A percentile compares a stretch with the other conserved stretches of the same genome.
These are phyloP conservation scores for Aspergillus indologenus DNA, from an alignment of 495 filamentous ascomycete genomes.

Conservation along the genomic window DNA sequence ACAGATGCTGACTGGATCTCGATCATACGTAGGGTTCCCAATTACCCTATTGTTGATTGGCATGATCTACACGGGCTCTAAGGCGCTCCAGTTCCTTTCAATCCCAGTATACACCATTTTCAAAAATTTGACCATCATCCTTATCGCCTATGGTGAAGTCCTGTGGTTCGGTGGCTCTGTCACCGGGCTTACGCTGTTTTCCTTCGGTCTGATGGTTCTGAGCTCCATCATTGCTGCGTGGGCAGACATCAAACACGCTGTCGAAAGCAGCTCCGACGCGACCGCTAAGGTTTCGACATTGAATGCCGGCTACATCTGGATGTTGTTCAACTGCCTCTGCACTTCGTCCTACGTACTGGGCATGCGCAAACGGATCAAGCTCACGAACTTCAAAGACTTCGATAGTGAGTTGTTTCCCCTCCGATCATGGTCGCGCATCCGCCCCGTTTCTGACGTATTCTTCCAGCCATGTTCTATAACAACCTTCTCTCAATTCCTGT, in stretches of 20 bases:
- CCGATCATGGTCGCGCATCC: background rate
- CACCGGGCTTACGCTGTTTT: constrained; percentile 81
- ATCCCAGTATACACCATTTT: constrained; percentile 99
- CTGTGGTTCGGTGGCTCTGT: constrained; percentile 98
- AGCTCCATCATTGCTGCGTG: constrained; percentile 94
- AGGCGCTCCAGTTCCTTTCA: constrained; percentile 93
- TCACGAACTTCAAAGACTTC: constrained; percentile 99
- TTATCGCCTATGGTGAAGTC: constrained; percentile 98
- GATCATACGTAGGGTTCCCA: constrained; percentile 73
- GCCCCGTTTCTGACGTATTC: constrained; percentile 29
- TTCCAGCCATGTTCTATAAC: constrained; percentile 98
- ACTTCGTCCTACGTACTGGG: constrained; percentile 84
- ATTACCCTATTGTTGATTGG: constrained; percentile 95
- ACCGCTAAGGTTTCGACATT: constrained; percentile 78
- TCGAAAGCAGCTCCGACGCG: constrained; percentile 59
- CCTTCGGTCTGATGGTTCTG: constrained; percentile 96
- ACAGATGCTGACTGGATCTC: constrained; percentile 24
- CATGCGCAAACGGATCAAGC: constrained; percentile 98
- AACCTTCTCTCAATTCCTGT: constrained; percentile 97
- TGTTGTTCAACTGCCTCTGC: constrained; percentile 96
- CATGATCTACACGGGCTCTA: constrained; percentile 98
- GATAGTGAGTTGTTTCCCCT: constrained; percentile 69
- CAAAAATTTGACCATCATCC: constrained; percentile 99
- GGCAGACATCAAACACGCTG: constrained; percentile 92
- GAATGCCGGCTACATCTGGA: constrained; percentile 97